Evolutionary conservation across 2,329 filamentous ascomycete genomes (phyloP), one percentile per base, ranked within the genome.

Genomic region (Trichophyton rubrum): DNA sequence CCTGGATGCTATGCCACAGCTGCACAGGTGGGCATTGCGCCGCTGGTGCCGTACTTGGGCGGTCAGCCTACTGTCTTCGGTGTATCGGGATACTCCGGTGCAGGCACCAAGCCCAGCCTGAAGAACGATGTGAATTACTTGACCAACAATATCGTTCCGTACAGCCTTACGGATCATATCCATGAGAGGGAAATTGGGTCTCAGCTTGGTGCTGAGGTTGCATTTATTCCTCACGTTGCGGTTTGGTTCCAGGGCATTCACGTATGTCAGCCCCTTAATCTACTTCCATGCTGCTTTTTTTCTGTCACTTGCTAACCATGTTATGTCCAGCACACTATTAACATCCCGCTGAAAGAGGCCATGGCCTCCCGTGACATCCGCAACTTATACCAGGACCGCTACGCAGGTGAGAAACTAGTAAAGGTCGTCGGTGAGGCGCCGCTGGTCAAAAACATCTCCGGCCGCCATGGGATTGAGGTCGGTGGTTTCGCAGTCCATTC

Each of bases 161-260:
- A 96, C 79, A 90, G 86, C 67, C 77, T 96, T 75, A 95, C 90
- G 38, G 91, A 90, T 67, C 93, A 97, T 77, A 89, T 97, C 64
- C 93, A 97, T 77, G 93, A 99, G 80, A 84, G 83, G 55, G 93
- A 97, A 73, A 93, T 97, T 65, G 87, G 86, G 70, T 72, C 77
- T 59, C 90, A 95, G 71, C 82, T 97, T 9, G 88, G 86, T 56
- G 80, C 78, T 13, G 77, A 82, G 17, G 85, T 95, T 9, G 88
- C 86, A 4, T 99, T 99, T 72, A 87, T 93, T 61, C 93, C 93
- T 5, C 93, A 97, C 73, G 91, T 96, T 24, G 89, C 90, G n/a
- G 85, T 87, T 13, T 97, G 90, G 92, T 97, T 97, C 82, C 87
- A 95, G 71, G 92, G 92, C 65, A 97, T 97, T 67, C 85, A 89